Evolutionary conservation across 2,329 filamentous ascomycete genomes (phyloP), one percentile per base, ranked within the genome.

Genomic region (Ilyonectria sp.): DNA sequence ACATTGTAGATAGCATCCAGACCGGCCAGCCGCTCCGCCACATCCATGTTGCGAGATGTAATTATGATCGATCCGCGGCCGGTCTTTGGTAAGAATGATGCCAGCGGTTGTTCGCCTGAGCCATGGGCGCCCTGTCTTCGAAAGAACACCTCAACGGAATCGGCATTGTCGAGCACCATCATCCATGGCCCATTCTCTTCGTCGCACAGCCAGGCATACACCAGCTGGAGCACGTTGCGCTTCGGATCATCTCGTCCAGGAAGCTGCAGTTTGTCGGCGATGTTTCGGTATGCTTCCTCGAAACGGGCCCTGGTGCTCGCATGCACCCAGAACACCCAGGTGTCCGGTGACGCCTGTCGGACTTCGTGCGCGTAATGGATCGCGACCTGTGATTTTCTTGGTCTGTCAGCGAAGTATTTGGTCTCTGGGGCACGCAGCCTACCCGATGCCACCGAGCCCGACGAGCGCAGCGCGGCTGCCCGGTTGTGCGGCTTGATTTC

Each of bases 341-440:
- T 60, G 2, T 58, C 15, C 3, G 55, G 44, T 13, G 46, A 35
- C 4, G 6, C 19, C 4, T 69, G 33, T 23, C 52, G 55, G 15
- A 63, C 10, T 17, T 21, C 40, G 23, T 69, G 31, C 7, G 67
- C 67, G 35, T 53, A 61, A 4, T 69, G 23, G 8, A 63, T 69
- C 10, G 60, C 63, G 7, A 69, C 17, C 17, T 63, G 62, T 13
- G 63, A 69, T 64, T 69, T 69, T 4, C 63, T 69, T 13, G 35
- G 35, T 15, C 11, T 15, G 35, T 40, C 9, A 37, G 33, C 33
- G 13, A 37, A 37, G 33, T 37, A 7, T 37, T 37, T 1, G 33
- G 9, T 7, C 33, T 9, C 11, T 37, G 33, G 33, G 33, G 33
- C 23, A 23, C 23, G 4, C 2, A 23, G 23, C 23, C 23, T 23